Percentiles rank a stretch among this genome's conserved stretches.
These are phyloP conservation scores for Mucor circinelloides DNA, from an alignment of 371 early-diverging fungal genomes.

Conservation along the genomic window DNA sequence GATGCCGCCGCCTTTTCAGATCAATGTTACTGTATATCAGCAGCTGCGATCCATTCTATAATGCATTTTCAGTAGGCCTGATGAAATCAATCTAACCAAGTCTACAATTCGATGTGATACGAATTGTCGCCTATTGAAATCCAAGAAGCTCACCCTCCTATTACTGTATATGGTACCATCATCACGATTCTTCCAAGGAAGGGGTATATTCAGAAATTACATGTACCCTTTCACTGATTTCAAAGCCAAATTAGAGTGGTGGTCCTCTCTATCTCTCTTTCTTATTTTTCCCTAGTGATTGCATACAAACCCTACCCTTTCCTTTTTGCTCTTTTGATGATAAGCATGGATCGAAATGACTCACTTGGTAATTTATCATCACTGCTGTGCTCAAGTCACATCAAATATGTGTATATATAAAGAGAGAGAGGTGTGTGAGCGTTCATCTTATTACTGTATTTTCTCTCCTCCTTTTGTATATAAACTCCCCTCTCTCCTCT, in stretches of 20 bases:
- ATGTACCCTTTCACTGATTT: not conserved
- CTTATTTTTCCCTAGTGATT: too few species aligned
- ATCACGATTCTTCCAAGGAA: not conserved
- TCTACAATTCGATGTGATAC: too few species aligned
- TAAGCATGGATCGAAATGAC: not conserved
- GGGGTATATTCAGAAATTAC: not conserved
- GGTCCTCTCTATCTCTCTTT: not conserved
- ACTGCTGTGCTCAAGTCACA: not conserved
- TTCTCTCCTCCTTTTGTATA: not conserved
- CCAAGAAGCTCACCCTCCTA: not conserved
- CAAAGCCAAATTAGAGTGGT: not conserved
- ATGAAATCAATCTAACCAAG: too few species aligned
- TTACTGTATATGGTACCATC: not conserved
- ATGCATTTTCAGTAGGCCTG: not conserved
- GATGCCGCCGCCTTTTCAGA: too few species aligned
- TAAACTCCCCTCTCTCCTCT: not conserved
- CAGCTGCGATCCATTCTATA: too few species aligned
- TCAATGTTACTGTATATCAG: too few species aligned
- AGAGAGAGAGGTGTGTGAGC: too few species aligned
- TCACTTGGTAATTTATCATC: not conserved
- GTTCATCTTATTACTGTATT: not conserved
- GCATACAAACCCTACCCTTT: not conserved
- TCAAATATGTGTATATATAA: too few species aligned
- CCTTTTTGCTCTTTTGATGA: not conserved
- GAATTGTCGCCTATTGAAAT: not conserved